Evolutionary conservation across 2,329 filamentous ascomycete genomes (phyloP), one percentile per base, ranked within the genome.

Genomic region (Colletotrichum paranaense): DNA sequence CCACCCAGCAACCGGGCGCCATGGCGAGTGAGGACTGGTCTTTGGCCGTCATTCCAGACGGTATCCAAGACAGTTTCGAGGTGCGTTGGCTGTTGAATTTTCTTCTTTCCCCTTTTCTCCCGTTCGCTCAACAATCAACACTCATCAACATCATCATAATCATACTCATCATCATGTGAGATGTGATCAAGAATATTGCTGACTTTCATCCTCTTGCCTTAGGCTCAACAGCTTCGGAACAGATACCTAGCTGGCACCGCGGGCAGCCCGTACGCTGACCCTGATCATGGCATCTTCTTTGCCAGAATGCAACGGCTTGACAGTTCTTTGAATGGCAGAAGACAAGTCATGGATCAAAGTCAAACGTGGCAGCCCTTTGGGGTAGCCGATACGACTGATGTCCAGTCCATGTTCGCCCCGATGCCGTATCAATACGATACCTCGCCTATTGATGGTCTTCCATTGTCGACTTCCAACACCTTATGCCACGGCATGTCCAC

Each of bases 201-300:
- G 67, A 71, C 71, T 16, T 60, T 5, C 11, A 11, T 22, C 12
- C 26, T 55, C n/a, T 46, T 19, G 62, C 62, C 42, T 62, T 62
- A 75, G 74, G 66, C 24, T 58, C 66, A 69, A 62, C 68, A 75
- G 38, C 73, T 75, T 28, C 68, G 70, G 35, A 75, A 75, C 62
- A 74, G 73, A 49, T 75, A 75, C 58, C 73, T 73, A 53, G 65
- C 72, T 30, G 74, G 74, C 35, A 73, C 74, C 42, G 72, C 74
- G 7, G 72, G 72, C 42, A 75, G 74, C 52, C 74, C 74, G n/a
- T 75, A 59, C 26, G 68, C 68, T 16, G 65, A 72, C 30, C 57
- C 49, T 42, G 74, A 75, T 24, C 38, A 67, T 30, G 70, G 42
- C 58, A 62, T 64, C 22, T 53, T 72, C 52, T 68, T 59, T 38